phyloP scores from a whole-genome alignment of 148 eudicot species.

The Arctostaphylos glauca region DNA sequence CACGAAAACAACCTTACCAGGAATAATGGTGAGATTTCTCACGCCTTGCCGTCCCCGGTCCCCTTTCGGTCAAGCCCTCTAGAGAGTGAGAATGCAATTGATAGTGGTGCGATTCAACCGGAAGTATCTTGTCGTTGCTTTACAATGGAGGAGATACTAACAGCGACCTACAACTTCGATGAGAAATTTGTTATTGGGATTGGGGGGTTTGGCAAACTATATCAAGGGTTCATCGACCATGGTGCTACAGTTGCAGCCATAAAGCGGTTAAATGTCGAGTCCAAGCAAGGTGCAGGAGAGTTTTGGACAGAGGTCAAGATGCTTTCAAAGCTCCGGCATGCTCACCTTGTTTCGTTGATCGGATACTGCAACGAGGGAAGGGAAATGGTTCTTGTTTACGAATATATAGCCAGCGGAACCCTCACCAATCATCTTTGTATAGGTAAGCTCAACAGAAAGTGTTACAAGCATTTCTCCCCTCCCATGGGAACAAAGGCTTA shows the following conservation, averaged over 20 bases:
- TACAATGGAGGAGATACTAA: background rate
- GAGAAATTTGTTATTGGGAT: background rate
- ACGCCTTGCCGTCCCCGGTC: no score
- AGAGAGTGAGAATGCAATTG: background rate
- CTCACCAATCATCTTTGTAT: background rate
- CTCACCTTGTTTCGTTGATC: background rate
- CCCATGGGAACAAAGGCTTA: background rate
- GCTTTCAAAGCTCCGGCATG: background rate
- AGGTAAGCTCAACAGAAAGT: no score
- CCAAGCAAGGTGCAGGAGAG: background rate
- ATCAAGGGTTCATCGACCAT: background rate
- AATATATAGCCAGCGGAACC: background rate
- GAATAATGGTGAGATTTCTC: no score
- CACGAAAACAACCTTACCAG: no score
- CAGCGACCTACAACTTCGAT: background rate
- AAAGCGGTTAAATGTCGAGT: background rate
- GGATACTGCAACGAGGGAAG: background rate
- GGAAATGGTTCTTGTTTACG: background rate
- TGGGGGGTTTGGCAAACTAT: background rate
- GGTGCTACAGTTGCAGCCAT: background rate
- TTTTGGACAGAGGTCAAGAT: constrained; percentile 1
- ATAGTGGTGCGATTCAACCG: background rate
- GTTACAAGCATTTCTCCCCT: background rate
- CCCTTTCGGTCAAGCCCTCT: no score
- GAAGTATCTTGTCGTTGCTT: background rate